phyloP scores from a whole-genome alignment of 495 filamentous ascomycete species.

The Aspergillus conjunctus region DNA sequence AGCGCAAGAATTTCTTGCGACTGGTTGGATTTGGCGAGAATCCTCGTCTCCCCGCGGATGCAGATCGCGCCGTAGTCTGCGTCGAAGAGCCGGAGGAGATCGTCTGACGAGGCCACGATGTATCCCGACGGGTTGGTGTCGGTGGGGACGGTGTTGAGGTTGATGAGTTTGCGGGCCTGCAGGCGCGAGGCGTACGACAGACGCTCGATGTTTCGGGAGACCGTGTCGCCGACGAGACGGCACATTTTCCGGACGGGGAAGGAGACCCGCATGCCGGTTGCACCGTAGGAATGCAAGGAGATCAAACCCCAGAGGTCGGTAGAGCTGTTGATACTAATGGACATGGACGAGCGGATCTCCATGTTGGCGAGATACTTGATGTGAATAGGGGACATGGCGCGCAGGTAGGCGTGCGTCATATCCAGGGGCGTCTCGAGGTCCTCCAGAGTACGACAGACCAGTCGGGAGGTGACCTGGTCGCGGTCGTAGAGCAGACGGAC shows the following conservation, averaged over 20 bases:
- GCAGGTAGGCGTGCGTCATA: constrained; percentile 81
- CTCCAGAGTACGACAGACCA: constrained; percentile 76
- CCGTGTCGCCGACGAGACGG: constrained; percentile 83
- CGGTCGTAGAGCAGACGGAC: constrained; percentile 46
- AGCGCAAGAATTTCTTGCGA: constrained; percentile 84
- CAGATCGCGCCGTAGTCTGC: constrained; percentile 87
- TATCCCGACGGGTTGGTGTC: constrained; percentile 86
- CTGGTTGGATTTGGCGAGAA: constrained; percentile 72
- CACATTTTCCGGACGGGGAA: constrained; percentile 96
- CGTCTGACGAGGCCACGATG: constrained; percentile 88
- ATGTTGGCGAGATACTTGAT: constrained; percentile 90
- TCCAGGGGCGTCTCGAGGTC: constrained; percentile 81
- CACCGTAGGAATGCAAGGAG: constrained; percentile 83
- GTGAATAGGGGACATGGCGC: constrained; percentile 85
- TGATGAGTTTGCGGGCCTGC: constrained; percentile 53
- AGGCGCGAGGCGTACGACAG: constrained; percentile 84
- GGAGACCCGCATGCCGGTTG: constrained; percentile 81
- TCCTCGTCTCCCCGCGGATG: constrained; percentile 85
- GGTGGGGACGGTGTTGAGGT: constrained; percentile 62
- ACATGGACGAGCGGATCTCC: constrained; percentile 90
- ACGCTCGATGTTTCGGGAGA: constrained; percentile 86
- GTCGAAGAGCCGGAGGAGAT: constrained; percentile 82
- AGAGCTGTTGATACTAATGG: constrained; percentile 87
- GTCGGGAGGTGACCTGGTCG: constrained; percentile 57
- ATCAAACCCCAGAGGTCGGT: constrained; percentile 88